Evolutionary conservation across 805 yeast species (phyloP).

Genomic region (Sugiyamaella valdiviana): DNA sequence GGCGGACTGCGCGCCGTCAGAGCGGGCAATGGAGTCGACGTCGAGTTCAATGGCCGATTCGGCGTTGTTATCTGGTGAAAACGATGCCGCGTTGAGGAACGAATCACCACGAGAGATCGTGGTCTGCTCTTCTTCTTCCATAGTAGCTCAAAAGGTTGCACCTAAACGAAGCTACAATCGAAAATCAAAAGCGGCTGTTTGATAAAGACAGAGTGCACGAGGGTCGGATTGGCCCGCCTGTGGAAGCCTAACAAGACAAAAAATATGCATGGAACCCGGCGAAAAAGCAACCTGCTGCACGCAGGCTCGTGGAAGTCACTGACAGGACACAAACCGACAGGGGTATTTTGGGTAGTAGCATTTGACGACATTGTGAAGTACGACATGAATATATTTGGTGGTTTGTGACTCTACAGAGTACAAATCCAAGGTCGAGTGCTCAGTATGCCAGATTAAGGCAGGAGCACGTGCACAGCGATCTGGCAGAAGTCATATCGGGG

Average conservation of each 20-base stretch:
- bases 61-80: slow-evolving; percentile 4
- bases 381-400: too few species aligned
- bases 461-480: too few species aligned
- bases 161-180: too few species aligned
- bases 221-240: too few species aligned
- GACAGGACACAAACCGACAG: not conserved
- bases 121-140: not conserved
- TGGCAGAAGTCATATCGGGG: too few species aligned
- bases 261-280: not conserved
- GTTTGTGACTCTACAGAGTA: too few species aligned
- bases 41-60: slow-evolving; percentile 7
- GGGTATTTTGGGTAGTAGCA: too few species aligned
- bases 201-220: not conserved
- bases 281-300: not conserved
- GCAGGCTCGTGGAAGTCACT: not conserved
- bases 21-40: slow-evolving; percentile 9
- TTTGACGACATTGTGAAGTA: too few species aligned
- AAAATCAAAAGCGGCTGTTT: too few species aligned
- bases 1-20: not conserved
- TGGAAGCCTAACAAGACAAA: too few species aligned
- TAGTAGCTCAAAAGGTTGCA: not conserved
- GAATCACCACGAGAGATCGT: not conserved
- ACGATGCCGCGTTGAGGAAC: slow-evolving; percentile 5
- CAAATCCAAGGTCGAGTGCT: too few species aligned
- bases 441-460: too few species aligned